phyloP scores from a whole-genome alignment of 129 eudicot genomes.

The Heracleum sosnowskyi region DNA sequence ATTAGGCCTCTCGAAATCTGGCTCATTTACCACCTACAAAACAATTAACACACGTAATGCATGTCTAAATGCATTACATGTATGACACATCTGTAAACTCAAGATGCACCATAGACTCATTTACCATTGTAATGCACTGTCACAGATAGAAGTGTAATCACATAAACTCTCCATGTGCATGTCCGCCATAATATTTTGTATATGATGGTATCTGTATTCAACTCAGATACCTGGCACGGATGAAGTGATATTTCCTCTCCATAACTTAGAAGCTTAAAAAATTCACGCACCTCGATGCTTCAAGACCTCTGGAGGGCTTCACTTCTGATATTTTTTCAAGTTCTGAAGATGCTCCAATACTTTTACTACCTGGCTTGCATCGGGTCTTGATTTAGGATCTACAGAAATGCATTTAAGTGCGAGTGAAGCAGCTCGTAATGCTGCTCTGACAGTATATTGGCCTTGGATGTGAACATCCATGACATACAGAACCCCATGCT shows the following conservation, averaged over 20 bases:
- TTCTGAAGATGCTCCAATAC: neutral
- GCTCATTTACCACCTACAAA: too few species aligned
- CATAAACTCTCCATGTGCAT: too few species aligned
- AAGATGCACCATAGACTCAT: too few species aligned
- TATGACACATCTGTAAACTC: too few species aligned
- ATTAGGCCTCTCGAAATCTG: too few species aligned
- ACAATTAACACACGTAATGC: too few species aligned
- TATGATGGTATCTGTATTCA: neutral
- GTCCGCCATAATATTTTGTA: neutral
- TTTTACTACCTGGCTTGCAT: neutral
- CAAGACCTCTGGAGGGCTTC: neutral
- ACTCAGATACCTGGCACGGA: neutral
- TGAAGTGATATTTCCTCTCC: neutral
- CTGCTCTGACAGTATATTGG: neutral
- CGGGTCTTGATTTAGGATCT: neutral
- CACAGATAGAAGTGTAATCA: too few species aligned
- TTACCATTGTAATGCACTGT: too few species aligned
- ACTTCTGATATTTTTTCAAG: neutral
- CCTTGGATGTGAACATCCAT: neutral
- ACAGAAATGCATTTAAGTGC: neutral
- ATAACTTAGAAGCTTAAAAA: neutral
- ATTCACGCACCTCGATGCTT: neutral
- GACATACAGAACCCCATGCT: neutral
- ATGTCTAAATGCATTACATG: too few species aligned
- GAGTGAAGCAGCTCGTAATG: neutral